Conservation (phyloP, 768 basidiomycete genomes). For the Lentinula boryana region DNA sequence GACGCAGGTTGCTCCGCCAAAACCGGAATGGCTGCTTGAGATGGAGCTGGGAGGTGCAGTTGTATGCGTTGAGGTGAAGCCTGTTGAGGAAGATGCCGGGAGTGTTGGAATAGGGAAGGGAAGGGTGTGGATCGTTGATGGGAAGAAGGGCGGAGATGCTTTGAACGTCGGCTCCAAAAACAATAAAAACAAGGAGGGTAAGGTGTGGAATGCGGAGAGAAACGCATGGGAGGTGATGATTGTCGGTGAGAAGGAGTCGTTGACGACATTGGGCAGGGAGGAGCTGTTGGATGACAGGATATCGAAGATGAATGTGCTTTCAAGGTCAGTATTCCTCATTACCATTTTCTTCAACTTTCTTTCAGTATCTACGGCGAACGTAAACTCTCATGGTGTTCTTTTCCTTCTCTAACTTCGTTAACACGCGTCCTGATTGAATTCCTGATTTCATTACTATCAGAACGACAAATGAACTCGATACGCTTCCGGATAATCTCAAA, state of each 20-base stretch:
- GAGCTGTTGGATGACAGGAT: conserved; percentile 71
- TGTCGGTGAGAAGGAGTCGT: conserved; percentile 68
- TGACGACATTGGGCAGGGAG: conserved; percentile 66
- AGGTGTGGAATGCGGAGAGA: conserved; percentile 17
- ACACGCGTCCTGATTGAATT: conserved; percentile 5
- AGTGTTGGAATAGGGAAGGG: conserved; percentile 13
- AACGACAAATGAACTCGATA: conserved; percentile 49
- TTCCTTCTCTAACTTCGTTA: conserved; percentile 5
- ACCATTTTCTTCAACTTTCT: neutral
- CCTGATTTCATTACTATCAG: conserved; percentile 23
- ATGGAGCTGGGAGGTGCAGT: conserved; percentile 48
- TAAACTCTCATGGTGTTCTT: neutral
- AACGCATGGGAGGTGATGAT: conserved; percentile 42
- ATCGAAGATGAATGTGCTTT: conserved; percentile 59
- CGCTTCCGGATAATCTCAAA: conserved; percentile 55
- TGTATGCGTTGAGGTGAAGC: conserved; percentile 52
- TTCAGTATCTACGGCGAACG: conserved; percentile 5
- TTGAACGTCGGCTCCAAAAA: conserved; percentile 14
- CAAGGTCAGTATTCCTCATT: conserved; percentile 42
- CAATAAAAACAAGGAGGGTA: conserved; percentile 33
- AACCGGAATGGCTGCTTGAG: conserved; percentile 68
- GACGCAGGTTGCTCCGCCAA: conserved; percentile 48
- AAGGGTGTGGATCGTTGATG: conserved; percentile 2
- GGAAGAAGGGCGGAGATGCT: conserved; percentile 14
- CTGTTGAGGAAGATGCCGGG: conserved; percentile 17